Conservation (phyloP, 1,284 basidiomycete genomes). For the Boletus semigastroideus region DNA sequence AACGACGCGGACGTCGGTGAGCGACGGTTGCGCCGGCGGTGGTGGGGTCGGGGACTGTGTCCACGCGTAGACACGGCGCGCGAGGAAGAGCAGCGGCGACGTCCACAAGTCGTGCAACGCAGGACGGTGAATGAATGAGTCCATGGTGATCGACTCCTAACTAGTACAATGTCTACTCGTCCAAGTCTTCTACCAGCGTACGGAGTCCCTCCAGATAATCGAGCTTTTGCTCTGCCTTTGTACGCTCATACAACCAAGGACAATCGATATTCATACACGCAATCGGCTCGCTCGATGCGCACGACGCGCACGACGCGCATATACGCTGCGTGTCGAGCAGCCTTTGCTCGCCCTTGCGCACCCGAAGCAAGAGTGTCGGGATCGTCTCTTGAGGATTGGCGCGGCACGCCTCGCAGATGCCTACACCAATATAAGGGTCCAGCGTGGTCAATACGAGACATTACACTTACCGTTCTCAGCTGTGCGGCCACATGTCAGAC, state of each 20-base stretch:
- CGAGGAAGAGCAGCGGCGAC: constrained; percentile 11
- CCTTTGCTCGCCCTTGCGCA: constrained; percentile 58
- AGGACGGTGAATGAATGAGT: not conserved
- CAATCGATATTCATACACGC: constrained; percentile 85
- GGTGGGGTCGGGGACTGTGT: constrained; percentile 55
- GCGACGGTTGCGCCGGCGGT: constrained; percentile 54
- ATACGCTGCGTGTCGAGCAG: constrained; percentile 60
- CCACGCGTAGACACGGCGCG: constrained; percentile 24
- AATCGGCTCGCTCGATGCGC: constrained; percentile 58
- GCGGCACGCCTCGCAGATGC: constrained; percentile 67
- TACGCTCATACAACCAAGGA: constrained; percentile 74
- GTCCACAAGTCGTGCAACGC: constrained; percentile 7
- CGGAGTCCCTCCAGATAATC: constrained; percentile 43
- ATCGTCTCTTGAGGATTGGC: constrained; percentile 54
- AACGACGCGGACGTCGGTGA: constrained; percentile 39
- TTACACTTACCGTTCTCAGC: constrained; percentile 52
- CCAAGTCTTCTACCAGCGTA: constrained; percentile 36
- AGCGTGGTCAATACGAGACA: not conserved
- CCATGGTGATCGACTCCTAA: not conserved
- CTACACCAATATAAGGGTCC: constrained; percentile 38
- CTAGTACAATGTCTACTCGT: not conserved
- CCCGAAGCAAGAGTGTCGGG: constrained; percentile 56
- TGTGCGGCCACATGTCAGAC: constrained; percentile 63
- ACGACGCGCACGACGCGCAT: constrained; percentile 69
- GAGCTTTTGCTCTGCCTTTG: constrained; percentile 60